Evolutionary conservation across 78 protist genomes (phyloP).

Genomic region (slime mould (Dictyostelium discoideum)): dicty_2.7 NC_007090.3:675001-675500

Average conservation of each 20-base stretch:
- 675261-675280: background rate
- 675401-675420: background rate
- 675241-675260: background rate
- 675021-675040: background rate
- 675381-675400: background rate
- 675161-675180: background rate
- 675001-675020: background rate
- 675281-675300: background rate
- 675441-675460: background rate
- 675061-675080: background rate
- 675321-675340: background rate
- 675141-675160: background rate
- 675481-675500: background rate
- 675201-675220: background rate
- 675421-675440: background rate
- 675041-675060: background rate
- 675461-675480: background rate
- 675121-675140: background rate
- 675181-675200: background rate
- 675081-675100: background rate
- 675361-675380: background rate
- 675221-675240: background rate
- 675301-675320: background rate
- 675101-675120: background rate
- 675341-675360: background rate